Percentiles rank a stretch among this genome's conserved stretches.
These are phyloP conservation scores for Candida ovalis DNA, from an alignment of 805 yeast species.

Conservation along the genomic window DNA sequence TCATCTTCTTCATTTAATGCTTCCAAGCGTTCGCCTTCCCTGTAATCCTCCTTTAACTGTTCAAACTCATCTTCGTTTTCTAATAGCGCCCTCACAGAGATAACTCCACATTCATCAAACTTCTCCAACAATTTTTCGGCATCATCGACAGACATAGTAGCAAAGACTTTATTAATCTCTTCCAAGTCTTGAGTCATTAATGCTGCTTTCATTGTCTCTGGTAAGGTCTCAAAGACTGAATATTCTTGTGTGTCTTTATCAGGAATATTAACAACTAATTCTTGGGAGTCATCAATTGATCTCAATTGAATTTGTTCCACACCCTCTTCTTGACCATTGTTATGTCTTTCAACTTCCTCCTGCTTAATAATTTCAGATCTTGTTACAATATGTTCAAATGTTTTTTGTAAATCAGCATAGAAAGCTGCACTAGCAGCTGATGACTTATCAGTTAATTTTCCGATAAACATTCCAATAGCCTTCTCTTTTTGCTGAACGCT, in stretches of 20 bases:
- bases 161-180: constrained; percentile 79
- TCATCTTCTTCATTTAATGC: constrained; percentile 15
- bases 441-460: constrained; percentile 48
- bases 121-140: constrained; percentile 75
- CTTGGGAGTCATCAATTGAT: constrained; percentile 79
- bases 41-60: constrained; percentile 47
- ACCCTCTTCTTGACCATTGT: constrained; percentile 45
- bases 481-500: constrained; percentile 24
- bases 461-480: constrained; percentile 62
- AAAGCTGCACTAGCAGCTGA: constrained; percentile 71
- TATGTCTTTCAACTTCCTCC: constrained; percentile 36
- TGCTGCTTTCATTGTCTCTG: constrained; percentile 67
- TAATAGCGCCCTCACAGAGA: constrained; percentile 72
- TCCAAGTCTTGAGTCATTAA: constrained; percentile 68
- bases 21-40: constrained; percentile 13
- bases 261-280: constrained; percentile 70
- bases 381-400: constrained; percentile 67
- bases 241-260: constrained; percentile 47
- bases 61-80: constrained; percentile 71
- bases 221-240: constrained; percentile 54
- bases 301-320: constrained; percentile 84
- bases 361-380: constrained; percentile 67
- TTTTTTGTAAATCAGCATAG: constrained; percentile 65
- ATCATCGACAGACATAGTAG: constrained; percentile 62
- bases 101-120: constrained; percentile 76